Conservation (phyloP, 1,284 basidiomycete genomes). For the Irpex sp. region DNA sequence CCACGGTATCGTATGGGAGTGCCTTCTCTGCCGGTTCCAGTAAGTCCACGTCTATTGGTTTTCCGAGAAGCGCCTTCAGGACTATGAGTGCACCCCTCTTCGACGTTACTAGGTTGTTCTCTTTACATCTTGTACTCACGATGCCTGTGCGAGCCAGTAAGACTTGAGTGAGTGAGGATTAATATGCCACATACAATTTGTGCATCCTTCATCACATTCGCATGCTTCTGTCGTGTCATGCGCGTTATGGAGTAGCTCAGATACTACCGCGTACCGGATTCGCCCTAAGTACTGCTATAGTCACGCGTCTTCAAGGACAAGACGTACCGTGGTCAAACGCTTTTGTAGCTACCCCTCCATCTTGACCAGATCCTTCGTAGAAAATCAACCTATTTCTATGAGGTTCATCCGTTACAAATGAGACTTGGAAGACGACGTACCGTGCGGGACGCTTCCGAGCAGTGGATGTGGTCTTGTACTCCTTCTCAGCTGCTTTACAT, state of each 20-base stretch:
- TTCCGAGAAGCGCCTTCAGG: conserved; percentile 56
- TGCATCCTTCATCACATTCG: conserved; percentile 70
- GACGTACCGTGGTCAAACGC: conserved; percentile 78
- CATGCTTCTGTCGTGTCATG: conserved; percentile 65
- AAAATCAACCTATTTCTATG: conserved; percentile 64
- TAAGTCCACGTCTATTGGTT: conserved; percentile 48
- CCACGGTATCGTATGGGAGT: conserved; percentile 42
- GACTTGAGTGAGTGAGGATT: not conserved
- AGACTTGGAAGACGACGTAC: conserved; percentile 31
- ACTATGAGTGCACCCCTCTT: conserved; percentile 73
- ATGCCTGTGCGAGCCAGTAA: conserved; percentile 45
- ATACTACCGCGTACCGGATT: conserved; percentile 34
- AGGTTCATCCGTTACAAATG: not conserved
- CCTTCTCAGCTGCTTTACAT: conserved; percentile 81
- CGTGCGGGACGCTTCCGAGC: conserved; percentile 74
- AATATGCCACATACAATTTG: conserved; percentile 50
- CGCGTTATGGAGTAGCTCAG: conserved; percentile 63
- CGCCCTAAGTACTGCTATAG: too few species aligned
- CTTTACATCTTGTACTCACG: conserved; percentile 56
- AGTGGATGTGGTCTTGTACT: conserved; percentile 60
- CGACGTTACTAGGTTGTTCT: conserved; percentile 64
- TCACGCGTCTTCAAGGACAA: not conserved
- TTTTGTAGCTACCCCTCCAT: conserved; percentile 71
- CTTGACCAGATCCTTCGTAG: conserved; percentile 73
- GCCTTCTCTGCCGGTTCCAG: conserved; percentile 17